Conservation (phyloP, 306 rosid genomes). For the Glycine tomentella region DNA sequence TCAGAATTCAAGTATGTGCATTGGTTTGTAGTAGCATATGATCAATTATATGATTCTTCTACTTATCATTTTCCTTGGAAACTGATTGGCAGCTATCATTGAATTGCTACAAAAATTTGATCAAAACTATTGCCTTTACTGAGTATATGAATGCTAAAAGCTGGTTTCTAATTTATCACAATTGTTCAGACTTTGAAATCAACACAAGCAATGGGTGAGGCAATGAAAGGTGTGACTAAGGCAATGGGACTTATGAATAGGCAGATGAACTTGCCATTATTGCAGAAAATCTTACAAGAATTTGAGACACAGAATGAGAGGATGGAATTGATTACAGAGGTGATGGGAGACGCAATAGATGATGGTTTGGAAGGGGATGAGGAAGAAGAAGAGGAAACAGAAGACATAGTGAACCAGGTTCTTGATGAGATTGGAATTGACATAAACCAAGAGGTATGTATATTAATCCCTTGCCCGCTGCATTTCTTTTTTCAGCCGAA, state of each 20-base stretch:
- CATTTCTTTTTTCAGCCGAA: slow-evolving; percentile 5
- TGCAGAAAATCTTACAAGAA: slow-evolving; percentile 95
- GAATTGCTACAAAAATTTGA: background rate
- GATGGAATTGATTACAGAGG: slow-evolving; percentile 83
- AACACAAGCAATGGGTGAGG: slow-evolving; percentile 99
- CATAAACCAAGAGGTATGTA: slow-evolving; percentile 83
- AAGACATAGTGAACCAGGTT: slow-evolving; percentile 90
- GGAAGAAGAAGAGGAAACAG: slow-evolving; percentile 98
- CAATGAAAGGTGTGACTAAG: slow-evolving; percentile 98
- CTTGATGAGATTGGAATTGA: slow-evolving; percentile 95
- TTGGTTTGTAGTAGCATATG: slow-evolving; percentile 10
- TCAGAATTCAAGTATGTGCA: slow-evolving; percentile 77
- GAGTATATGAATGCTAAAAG: slow-evolving; percentile 1
- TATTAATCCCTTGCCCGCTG: background rate
- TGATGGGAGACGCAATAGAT: slow-evolving; percentile 95
- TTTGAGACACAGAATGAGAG: slow-evolving; percentile 93
- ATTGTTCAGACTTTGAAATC: slow-evolving; percentile 85
- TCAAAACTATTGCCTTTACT: background rate
- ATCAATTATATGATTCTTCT: background rate
- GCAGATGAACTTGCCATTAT: slow-evolving; percentile 93
- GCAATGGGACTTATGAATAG: slow-evolving; percentile 99
- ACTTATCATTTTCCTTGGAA: background rate
- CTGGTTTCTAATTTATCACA: background rate
- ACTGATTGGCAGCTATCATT: background rate
- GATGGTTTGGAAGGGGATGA: slow-evolving; percentile 99